Conservation (phyloP, 257 asterid species). For the Solanum commersonii region DNA sequence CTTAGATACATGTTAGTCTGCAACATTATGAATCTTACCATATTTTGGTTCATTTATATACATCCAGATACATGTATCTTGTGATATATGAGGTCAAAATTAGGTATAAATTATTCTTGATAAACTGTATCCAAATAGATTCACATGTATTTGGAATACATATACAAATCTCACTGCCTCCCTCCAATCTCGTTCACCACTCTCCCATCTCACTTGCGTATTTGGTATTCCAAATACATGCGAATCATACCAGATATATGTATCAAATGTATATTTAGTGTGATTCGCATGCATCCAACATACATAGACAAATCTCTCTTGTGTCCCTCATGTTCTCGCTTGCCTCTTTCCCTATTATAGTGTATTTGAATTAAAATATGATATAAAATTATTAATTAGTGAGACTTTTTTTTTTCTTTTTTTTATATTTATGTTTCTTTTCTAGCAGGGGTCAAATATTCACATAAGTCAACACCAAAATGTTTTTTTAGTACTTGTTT, state of each 20-base stretch:
- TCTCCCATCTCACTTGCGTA: not conserved
- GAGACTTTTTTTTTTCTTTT: not conserved
- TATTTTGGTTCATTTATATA: no score
- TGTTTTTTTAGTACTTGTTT: not conserved
- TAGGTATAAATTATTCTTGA: not conserved
- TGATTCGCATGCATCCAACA: no score
- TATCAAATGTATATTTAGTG: no score
- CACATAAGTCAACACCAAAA: not conserved
- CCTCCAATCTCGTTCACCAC: not conserved
- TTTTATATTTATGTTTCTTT: not conserved
- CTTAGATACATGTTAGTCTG: no score
- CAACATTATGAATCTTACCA: fast-evolving
- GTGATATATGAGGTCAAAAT: no score
- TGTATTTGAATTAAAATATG: no score
- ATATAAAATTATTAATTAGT: no score
- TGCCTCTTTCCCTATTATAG: not conserved
- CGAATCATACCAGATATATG: not conserved
- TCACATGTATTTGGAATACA: no score
- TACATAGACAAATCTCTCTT: no score
- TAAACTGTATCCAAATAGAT: no score
- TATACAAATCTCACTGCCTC: not conserved
- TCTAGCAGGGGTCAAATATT: not conserved
- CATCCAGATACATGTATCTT: no score
- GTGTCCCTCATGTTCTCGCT: not conserved
- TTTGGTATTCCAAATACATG: no score